These are phyloP conservation scores for Chaetomiaceae sp. DNA, from an alignment of 2,329 filamentous ascomycete genomes.

Conservation along the genomic window DNA sequence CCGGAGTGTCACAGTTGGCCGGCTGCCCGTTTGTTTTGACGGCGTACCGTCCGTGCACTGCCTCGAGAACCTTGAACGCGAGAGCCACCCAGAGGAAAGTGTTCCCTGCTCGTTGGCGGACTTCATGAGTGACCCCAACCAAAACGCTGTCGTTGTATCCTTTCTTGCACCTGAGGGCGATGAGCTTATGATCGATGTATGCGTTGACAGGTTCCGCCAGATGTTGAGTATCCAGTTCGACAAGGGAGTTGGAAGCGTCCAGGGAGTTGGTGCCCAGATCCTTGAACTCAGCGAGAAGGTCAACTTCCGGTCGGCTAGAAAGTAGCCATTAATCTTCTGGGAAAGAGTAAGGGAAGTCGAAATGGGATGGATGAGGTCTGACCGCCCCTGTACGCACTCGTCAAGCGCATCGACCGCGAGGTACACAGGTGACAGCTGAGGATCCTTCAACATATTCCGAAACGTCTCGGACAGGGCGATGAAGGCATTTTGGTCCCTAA, in stretches of 20 bases:
- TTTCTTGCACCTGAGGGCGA: constrained; percentile 1
- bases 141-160: constrained; percentile 16
- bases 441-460: constrained; percentile 18
- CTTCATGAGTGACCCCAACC: constrained; percentile 9
- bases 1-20: too few species aligned
- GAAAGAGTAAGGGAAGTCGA: constrained; percentile 15
- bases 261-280: not conserved
- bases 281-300: constrained; percentile 13
- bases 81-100: constrained; percentile 39
- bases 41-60: constrained; percentile 20
- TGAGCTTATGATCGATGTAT: constrained; percentile 22
- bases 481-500: constrained; percentile 19
- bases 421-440: constrained; percentile 14
- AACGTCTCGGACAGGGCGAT: constrained; percentile 16
- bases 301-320: constrained; percentile 20
- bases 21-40: too few species aligned
- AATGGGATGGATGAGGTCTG: constrained; percentile 13
- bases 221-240: constrained; percentile 20
- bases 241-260: not conserved
- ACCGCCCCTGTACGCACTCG: constrained; percentile 15
- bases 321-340: constrained; percentile 20
- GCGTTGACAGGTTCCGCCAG: constrained; percentile 17
- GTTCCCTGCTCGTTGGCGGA: constrained; percentile 30
- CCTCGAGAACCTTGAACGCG: constrained; percentile 31
- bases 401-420: constrained; percentile 17